Base-by-base conservation (phyloP, 306 rosid species). In the Sicyos edulis region DNA sequence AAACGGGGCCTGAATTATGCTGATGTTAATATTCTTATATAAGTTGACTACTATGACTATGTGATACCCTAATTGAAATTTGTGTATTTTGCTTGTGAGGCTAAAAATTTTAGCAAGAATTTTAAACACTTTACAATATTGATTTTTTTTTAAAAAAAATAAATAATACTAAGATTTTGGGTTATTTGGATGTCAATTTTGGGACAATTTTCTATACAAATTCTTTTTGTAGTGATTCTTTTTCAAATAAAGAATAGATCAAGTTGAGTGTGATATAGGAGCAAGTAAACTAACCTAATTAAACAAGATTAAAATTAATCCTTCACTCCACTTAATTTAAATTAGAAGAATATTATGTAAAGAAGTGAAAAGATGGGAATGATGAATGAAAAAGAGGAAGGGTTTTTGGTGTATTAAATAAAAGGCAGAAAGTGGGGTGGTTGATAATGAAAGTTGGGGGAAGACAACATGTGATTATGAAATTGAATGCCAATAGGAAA, bases 391-490 rank as follows among this genome's bases (percentile, higher is more conserved):
- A 65, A 42, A 44, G 13, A 54, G 34, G 10, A 19, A 10, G 6
- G 71, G 51, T 3, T 47, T 59, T 47, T 13, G 42, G 55, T 11
- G 55, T 21, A 67, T 21, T 67, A 67, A 67, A 67, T 67, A 21
- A 44, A 67, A 7, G 56, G 72, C 40, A 21, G 72, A 45, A 21
- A 47, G 71, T 47, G 68, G 68, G 71, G 71, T 65, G 72, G 56
- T 21, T 67, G 72, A 45, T 67, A 47, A 49, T 14, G 42, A 67
- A 47, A n/a, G 2, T 47, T 17, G 52, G 13, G 40, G 54, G 69
- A 34, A 62, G 49, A n/a, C 16, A 62, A 42, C 56, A 67, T 47
- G 72, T 47, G 72, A 67, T 1, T 49, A 67, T 49, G 56, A 47
- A 67, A 45, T 45, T 67, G 20, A 67, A 67, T 67, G 40, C 32